These are phyloP conservation scores for Fusarium stilboides DNA, from an alignment of 2,329 filamentous ascomycete genomes.

Conservation along the genomic window DNA sequence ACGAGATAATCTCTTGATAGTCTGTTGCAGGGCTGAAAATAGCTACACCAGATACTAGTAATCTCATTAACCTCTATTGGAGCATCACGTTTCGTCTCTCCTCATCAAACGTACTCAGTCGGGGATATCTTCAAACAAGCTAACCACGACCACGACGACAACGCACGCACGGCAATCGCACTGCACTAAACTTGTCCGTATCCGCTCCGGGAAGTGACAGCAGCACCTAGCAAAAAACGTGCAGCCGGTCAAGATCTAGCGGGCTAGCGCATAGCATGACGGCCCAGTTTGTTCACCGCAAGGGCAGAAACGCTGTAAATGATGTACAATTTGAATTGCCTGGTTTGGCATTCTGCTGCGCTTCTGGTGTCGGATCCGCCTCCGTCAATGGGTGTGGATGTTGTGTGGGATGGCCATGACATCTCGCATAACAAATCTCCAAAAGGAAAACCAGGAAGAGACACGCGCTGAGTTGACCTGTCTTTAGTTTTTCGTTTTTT, in stretches of 20 bases:
- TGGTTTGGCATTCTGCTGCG: slow-evolving; percentile 27
- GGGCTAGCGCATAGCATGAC: slow-evolving; percentile 40
- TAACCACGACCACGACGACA: slow-evolving; percentile 14
- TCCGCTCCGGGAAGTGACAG: slow-evolving; percentile 38
- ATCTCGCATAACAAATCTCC: slow-evolving; percentile 4
- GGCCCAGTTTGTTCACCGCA: slow-evolving; percentile 9
- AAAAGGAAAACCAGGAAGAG: slow-evolving; percentile 9
- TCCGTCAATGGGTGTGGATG: slow-evolving; percentile 23
- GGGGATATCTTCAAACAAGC: slow-evolving; percentile 36
- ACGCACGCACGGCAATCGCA: background rate
- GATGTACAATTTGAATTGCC: slow-evolving; percentile 36
- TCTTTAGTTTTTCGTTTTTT: slow-evolving; percentile 12
- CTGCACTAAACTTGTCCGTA: slow-evolving; percentile 4
- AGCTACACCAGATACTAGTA: slow-evolving; percentile 18
- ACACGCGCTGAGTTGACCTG: slow-evolving; percentile 5
- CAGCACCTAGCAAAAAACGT: slow-evolving; percentile 26
- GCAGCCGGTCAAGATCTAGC: slow-evolving; percentile 44
- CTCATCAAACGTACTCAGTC: slow-evolving; percentile 20
- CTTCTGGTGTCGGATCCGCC: slow-evolving; percentile 36
- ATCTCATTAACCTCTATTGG: background rate
- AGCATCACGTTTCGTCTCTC: slow-evolving; percentile 4
- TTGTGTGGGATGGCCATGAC: slow-evolving; percentile 37
- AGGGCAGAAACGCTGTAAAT: background rate
- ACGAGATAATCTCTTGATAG: slow-evolving; percentile 37
- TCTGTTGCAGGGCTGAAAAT: slow-evolving; percentile 41